Conservation (phyloP, 108 stramenopile genomes). For the Cylindrotheca fusiformis region DNA sequence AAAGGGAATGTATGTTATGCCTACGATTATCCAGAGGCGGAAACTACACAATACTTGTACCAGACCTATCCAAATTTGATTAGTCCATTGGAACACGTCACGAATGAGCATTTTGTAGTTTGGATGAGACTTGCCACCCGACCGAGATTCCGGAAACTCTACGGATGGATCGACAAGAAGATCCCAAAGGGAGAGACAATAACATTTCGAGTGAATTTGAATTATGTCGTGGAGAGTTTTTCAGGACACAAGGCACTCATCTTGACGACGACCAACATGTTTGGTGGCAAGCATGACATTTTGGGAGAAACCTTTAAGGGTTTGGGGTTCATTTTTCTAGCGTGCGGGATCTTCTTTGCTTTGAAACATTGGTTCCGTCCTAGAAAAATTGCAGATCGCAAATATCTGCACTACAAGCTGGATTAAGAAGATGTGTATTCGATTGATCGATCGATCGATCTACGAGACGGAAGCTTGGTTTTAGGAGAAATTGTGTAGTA, state of each 20-base stretch:
- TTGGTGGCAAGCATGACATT: constrained; percentile 91
- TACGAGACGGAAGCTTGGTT: too few species aligned
- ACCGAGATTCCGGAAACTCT: constrained; percentile 95
- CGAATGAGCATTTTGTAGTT: constrained; percentile 97
- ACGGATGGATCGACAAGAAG: constrained; percentile 88
- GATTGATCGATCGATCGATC: too few species aligned
- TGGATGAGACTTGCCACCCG: constrained; percentile 98
- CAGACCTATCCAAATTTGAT: constrained; percentile 82
- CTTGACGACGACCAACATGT: constrained; percentile 70
- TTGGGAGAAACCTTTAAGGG: constrained; percentile 80
- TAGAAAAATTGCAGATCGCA: constrained; percentile 82
- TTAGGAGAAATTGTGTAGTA: too few species aligned
- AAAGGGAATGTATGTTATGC: constrained; percentile 64
- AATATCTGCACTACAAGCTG: constrained; percentile 89
- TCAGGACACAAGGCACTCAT: constrained; percentile 86
- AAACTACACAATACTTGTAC: constrained; percentile 80
- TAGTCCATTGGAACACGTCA: constrained; percentile 88
- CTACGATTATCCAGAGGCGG: constrained; percentile 88
- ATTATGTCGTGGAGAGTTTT: constrained; percentile 89
- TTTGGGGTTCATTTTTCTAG: constrained; percentile 78
- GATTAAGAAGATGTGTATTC: too few species aligned
- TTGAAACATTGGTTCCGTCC: constrained; percentile 80
- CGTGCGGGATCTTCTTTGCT: constrained; percentile 77
- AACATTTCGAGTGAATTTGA: constrained; percentile 73
- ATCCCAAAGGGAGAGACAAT: constrained; percentile 72